Base-by-base conservation (phyloP, 208 protist genomes). In the Tritrichomonas musculus region DNA sequence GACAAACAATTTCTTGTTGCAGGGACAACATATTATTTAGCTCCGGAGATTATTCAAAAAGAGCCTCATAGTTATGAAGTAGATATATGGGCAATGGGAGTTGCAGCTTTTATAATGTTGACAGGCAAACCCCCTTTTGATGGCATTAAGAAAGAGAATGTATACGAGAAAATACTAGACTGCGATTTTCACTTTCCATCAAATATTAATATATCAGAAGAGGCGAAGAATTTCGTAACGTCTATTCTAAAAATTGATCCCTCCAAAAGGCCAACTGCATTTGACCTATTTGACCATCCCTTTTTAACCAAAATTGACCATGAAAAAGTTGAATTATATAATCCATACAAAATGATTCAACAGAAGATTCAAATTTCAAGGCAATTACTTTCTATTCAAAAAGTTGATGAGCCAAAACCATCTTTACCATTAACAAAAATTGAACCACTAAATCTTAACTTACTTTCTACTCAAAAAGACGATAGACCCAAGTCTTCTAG, bases 51-150 rank as follows among this genome's bases (percentile, higher is more conserved):
- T 64, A 13, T 92, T 49, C n/a, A 47, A 53, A 27, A 75, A 44
- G 33, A 33, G 30, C 97, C 97, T 30, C 98, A 99, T 96, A 97
- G 96, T 92, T 98, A 97, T 94, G 97, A 99, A 94, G 98, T 99
- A 4, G 98, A 99, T 95, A 96, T 98, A 65, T 99, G 98, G 98
- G 97, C n/a, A n/a, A n/a, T n/a, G n/a, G n/a, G n/a, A n/a, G n/a
- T n/a, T n/a, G n/a, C n/a, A n/a, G n/a, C n/a, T 97, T 22, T 95
- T 99, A 22, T 98, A 98, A 93, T 94, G 50, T 14, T 94, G 22
- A 96, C 98, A 33, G 98, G 98, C 53, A 96, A 97, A 93, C 98
- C 98, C 57, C 98, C 98, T 1, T 99, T 99, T 94, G 98, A 99
- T 96, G 99, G 98, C 60, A 94, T 94, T 20, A 96, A 98, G 93